Conservation (phyloP, 306 rosid species). For the Cicer arietinum region DNA sequence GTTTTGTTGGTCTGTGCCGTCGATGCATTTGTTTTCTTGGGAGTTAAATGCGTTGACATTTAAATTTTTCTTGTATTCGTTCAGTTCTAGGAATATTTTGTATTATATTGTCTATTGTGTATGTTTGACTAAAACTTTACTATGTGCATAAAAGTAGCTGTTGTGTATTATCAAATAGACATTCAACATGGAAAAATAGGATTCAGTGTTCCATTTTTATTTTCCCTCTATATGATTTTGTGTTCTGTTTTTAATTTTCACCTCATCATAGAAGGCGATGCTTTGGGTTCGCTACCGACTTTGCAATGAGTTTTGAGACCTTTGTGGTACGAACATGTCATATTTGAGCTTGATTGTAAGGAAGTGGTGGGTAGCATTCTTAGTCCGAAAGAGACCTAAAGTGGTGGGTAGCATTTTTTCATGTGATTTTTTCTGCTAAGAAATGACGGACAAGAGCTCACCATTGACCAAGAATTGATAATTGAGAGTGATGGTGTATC, state of each 20-base stretch:
- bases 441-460: too few species aligned
- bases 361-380: not conserved
- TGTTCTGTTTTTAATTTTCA: not conserved
- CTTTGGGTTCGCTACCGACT: not conserved
- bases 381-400: not conserved
- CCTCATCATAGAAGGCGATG: not conserved
- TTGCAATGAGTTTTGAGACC: not conserved
- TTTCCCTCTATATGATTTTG: not conserved
- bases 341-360: not conserved
- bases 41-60: not conserved
- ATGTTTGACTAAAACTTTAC: not conserved
- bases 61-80: not conserved
- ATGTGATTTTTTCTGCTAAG: too few species aligned
- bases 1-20: constrained; percentile 1
- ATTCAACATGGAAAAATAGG: not conserved
- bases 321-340: not conserved
- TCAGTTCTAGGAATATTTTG: not conserved
- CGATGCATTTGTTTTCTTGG: constrained; percentile 1
- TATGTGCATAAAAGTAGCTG: constrained; percentile 6
- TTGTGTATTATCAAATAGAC: not conserved
- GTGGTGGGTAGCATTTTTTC: too few species aligned
- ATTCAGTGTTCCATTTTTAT: not conserved
- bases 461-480: too few species aligned
- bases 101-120: not conserved
- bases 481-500: too few species aligned